phyloP scores from a whole-genome alignment of 306 rosid genomes.

The Sindora glabra region DNA sequence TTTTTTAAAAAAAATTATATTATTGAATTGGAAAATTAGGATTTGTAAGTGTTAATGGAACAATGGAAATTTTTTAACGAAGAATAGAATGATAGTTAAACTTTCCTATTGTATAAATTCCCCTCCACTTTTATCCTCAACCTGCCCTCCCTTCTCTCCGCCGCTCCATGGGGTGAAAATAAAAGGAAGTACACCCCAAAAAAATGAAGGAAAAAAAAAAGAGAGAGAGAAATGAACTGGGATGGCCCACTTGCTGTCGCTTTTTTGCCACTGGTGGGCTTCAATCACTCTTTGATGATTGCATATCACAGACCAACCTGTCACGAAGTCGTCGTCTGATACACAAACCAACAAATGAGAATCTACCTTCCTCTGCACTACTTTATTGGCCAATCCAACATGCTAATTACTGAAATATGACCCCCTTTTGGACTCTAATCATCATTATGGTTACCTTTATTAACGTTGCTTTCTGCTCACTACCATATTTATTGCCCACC shows the following conservation, averaged over 20 bases:
- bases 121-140: slow-evolving; percentile 18
- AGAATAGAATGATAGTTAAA: too few relatives aligned
- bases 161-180: too few relatives aligned
- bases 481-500: slow-evolving; percentile 5
- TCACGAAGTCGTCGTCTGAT: slow-evolving; percentile 57
- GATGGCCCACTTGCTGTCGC: slow-evolving; percentile 59
- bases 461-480: background rate
- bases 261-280: slow-evolving; percentile 64
- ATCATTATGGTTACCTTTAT: slow-evolving; percentile 28
- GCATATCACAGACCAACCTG: slow-evolving; percentile 59
- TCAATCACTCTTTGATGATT: slow-evolving; percentile 72
- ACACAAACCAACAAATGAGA: slow-evolving; percentile 55
- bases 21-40: too few relatives aligned
- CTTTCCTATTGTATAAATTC: too few relatives aligned
- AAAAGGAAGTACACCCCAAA: too few relatives aligned
- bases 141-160: background rate
- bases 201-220: background rate
- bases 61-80: too few relatives aligned
- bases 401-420: slow-evolving; percentile 26
- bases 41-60: too few relatives aligned
- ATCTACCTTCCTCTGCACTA: slow-evolving; percentile 40
- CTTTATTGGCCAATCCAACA: slow-evolving; percentile 37
- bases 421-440: slow-evolving; percentile 24
- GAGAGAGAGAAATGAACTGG: background rate
- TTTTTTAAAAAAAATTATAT: too few relatives aligned